phyloP scores from a whole-genome alignment of 208 protist species.

The Naegleria lovaniensis region DNA sequence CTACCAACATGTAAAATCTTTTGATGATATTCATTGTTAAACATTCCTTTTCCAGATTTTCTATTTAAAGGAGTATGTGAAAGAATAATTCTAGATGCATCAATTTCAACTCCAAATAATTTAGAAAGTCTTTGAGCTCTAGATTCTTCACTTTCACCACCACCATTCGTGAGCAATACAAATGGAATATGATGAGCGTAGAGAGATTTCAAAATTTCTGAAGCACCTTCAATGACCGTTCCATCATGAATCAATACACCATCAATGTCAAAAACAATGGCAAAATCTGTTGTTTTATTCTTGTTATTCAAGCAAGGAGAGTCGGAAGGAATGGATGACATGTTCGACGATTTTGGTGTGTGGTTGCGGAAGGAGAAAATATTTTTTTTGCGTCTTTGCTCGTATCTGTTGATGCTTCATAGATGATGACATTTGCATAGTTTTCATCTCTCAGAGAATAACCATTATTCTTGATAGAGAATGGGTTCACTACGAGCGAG shows the following conservation, averaged over 20 bases:
- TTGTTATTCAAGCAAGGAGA: too few species aligned
- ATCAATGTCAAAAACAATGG: constrained; percentile 22
- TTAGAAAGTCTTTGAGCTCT: neutral
- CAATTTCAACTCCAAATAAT: neutral
- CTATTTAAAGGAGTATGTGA: neutral
- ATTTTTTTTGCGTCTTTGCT: too few species aligned
- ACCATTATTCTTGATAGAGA: too few species aligned
- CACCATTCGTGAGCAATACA: neutral
- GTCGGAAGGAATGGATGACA: too few species aligned
- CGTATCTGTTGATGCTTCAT: too few species aligned
- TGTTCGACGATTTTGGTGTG: too few species aligned
- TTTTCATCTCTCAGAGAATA: too few species aligned
- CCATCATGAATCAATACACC: neutral
- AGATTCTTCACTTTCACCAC: neutral
- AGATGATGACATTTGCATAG: too few species aligned
- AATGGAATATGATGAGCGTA: neutral
- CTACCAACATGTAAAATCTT: neutral
- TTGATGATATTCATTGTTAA: neutral
- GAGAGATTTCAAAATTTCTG: neutral
- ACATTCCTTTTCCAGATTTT: neutral
- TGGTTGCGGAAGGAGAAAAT: too few species aligned
- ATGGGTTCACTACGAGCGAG: too few species aligned
- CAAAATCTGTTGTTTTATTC: neutral
- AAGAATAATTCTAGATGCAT: neutral
- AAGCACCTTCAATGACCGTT: neutral